Percentiles rank a stretch among this genome's conserved stretches.
Evolutionary conservation across 2,329 filamentous ascomycete genomes (phyloP).

Genomic region (Talaromyces marneffei): DNA sequence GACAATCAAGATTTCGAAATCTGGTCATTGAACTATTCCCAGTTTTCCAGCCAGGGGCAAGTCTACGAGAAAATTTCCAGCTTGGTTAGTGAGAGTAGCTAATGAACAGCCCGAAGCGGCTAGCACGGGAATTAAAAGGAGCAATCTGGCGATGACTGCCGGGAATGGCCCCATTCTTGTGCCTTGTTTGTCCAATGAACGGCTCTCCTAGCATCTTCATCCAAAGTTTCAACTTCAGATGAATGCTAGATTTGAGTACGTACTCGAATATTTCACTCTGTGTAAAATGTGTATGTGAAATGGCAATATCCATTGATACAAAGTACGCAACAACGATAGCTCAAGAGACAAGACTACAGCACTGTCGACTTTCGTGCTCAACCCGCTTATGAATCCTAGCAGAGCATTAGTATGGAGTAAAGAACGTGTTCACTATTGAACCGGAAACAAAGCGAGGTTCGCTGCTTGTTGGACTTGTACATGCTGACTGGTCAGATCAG

Average conservation of each 20-base stretch:
- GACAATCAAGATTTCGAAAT: not conserved
- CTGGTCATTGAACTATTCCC: not conserved
- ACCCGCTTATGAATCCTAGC: not conserved
- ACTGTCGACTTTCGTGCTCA: not conserved
- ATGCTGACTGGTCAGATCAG: not conserved
- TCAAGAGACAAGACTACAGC: not conserved
- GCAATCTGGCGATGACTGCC: not conserved
- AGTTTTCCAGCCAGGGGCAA: not conserved
- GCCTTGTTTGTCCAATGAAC: not conserved
- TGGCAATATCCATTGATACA: not conserved
- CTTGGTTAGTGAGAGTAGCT: not conserved
- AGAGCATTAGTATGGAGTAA: not conserved
- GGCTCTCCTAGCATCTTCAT: not conserved
- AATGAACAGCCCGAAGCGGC: not conserved
- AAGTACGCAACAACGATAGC: not conserved
- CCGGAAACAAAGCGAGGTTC: not conserved
- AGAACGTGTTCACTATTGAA: constrained; percentile 1
- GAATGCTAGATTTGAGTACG: not conserved
- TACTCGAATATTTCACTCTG: too few species aligned
- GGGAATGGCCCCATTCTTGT: constrained; percentile 1
- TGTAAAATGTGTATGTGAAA: not conserved
- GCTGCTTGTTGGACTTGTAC: not conserved
- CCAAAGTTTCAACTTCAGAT: not conserved
- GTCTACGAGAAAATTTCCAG: not conserved
- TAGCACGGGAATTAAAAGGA: not conserved